These are phyloP conservation scores for Pythium insidiosum DNA, from an alignment of 352 stramenopile species.

Conservation along the genomic window DNA sequence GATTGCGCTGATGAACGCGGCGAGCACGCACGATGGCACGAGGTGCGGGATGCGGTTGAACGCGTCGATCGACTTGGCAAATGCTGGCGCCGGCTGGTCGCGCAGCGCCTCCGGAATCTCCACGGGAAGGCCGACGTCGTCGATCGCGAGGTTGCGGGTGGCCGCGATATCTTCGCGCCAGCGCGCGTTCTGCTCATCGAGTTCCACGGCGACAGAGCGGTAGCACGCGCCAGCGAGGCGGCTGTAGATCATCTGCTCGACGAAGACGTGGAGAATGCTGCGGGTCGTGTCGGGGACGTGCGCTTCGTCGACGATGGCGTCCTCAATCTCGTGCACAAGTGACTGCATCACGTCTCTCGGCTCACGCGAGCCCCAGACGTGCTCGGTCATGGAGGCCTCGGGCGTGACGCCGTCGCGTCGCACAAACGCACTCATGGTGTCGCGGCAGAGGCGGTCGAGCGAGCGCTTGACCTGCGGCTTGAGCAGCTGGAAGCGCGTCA, in stretches of 20 bases:
- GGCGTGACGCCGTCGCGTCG: constrained; percentile 9
- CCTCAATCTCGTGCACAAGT: constrained; percentile 53
- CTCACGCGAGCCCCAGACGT: constrained; percentile 41
- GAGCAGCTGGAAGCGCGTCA: constrained; percentile 47
- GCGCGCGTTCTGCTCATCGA: constrained; percentile 59
- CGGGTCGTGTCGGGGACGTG: constrained; percentile 19
- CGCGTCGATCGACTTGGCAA: constrained; percentile 45
- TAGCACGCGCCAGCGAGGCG: constrained; percentile 64
- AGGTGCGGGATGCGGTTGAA: constrained; percentile 69
- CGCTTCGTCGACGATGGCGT: constrained; percentile 33
- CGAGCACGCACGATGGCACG: constrained; percentile 57
- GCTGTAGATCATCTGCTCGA: constrained; percentile 74
- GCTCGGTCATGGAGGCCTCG: constrained; percentile 3
- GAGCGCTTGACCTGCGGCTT: constrained; percentile 53
- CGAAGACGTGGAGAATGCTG: constrained; percentile 29
- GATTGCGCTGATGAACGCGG: constrained; percentile 50
- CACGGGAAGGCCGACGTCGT: constrained; percentile 47
- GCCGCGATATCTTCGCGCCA: constrained; percentile 53
- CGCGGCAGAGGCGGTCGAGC: constrained; percentile 49
- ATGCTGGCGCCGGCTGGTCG: constrained; percentile 5
- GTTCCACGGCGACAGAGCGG: constrained; percentile 31
- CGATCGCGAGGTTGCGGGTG: constrained; percentile 28
- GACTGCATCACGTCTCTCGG: constrained; percentile 61
- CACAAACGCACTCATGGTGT: constrained; percentile 54
- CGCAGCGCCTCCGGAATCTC: constrained; percentile 15